phyloP scores from a whole-genome alignment of 148 eudicot genomes.

The Camellia sinensis region DNA sequence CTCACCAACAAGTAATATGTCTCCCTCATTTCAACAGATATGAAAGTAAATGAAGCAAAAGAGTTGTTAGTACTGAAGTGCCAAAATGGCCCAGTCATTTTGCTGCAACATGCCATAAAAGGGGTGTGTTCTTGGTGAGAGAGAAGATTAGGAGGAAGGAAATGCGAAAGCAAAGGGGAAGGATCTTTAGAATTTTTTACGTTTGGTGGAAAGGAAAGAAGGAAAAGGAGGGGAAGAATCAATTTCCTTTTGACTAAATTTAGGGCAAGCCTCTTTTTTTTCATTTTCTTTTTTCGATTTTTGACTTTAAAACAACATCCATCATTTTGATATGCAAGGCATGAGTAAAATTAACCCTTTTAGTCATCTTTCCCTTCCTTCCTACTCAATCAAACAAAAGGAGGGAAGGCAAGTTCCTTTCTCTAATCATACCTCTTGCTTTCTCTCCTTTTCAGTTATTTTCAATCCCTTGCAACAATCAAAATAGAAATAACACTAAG shows the following conservation, averaged over 20 bases:
- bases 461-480: no score
- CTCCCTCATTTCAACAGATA: neutral
- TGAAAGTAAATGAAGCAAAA: no score
- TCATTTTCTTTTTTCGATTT: neutral
- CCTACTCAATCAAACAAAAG: neutral
- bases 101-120: no score
- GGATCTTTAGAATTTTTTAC: neutral
- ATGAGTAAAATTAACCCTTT: neutral
- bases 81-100: no score
- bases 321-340: neutral
- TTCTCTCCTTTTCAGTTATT: neutral
- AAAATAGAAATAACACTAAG: neutral
- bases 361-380: neutral
- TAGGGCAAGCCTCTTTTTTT: neutral
- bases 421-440: neutral
- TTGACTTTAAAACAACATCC: neutral
- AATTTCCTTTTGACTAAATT: neutral
- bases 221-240: neutral
- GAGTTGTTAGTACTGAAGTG: no score
- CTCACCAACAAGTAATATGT: neutral
- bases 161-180: neutral
- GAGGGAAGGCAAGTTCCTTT: slow-evolving; percentile 5
- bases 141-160: neutral
- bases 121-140: neutral
- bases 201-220: neutral